Evolutionary conservation across 2,329 filamentous ascomycete species (phyloP), one percentile per base, ranked within the genome.

Genomic region (Penicillium crustosum): DNA sequence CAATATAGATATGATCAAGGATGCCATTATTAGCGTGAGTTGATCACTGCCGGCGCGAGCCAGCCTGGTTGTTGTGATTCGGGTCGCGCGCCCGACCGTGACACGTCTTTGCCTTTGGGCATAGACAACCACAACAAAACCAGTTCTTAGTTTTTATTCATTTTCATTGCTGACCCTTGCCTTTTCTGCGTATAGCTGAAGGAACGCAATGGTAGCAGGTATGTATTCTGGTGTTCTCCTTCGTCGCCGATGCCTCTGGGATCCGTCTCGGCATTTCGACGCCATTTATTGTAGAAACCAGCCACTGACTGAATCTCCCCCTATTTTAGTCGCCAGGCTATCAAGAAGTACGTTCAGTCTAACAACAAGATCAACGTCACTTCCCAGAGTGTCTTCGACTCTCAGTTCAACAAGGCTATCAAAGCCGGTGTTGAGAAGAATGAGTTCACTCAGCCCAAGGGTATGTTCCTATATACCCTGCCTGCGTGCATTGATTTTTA

Each of bases 391-490:
- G 79, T 81, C 57, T 89, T 90, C 75, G 87, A 86, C 73, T 83
- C 83, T 61, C 88, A 92, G 70, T 91, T 95, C 86, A 94, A 94
- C 86, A 89, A 89, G 77, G 90, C 91, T 53, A 82, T 95, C 73
- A 86, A 89, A 79, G 79, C 82, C 59, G 92, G 92, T 76, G 91
- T 93, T 68, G 90, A 95, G 71, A 92, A 89, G 83, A 90, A 90
- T 62, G 83, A 90, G 70, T 96, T 96, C 74, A 84, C 87, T 72
- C 91, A 93, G 76, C 93, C 92, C 72, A 96, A 96, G 86, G 92
- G 91, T 91, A 83, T 67, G 85, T 81, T 81, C 19, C 43, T 19
- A 36, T 58, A 17, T 35, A 33, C 47, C 38, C 8, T 44, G 49
- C 29, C 33, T n/a, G 53, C 45, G 52, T 36, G 54, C 44, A 31